Percentiles rank a stretch among this genome's conserved stretches.
Evolutionary conservation across 2,329 filamentous ascomycete genomes (phyloP).

Genomic region (Cladosporium sp.): DNA sequence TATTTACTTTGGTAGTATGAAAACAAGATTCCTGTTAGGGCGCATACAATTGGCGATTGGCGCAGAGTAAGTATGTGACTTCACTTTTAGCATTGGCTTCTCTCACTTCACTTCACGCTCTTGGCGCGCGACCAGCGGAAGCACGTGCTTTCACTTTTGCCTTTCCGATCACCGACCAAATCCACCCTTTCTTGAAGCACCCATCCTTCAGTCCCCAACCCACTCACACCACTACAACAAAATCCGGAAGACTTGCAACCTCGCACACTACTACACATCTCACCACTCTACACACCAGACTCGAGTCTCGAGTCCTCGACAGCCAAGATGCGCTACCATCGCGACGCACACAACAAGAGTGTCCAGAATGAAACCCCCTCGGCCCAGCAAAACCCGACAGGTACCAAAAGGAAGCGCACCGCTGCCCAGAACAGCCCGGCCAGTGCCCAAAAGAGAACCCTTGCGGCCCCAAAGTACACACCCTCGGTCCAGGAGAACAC

Average conservation of each 20-base stretch:
- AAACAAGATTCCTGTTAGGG: no score
- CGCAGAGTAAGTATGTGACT: no score
- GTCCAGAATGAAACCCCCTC: background rate
- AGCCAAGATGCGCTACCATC: background rate
- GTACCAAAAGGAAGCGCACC: no score
- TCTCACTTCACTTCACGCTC: background rate
- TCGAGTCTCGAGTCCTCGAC: background rate
- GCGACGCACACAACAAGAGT: background rate
- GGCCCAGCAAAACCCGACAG: no score
- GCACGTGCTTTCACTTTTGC: background rate
- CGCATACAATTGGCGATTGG: no score
- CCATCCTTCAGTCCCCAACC: background rate
- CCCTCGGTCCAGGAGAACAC: no score
- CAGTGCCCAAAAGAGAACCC: no score
- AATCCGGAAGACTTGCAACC: background rate
- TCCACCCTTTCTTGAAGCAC: background rate
- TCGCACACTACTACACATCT: background rate
- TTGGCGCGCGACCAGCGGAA: background rate
- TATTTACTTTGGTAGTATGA: background rate
- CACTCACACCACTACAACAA: background rate
- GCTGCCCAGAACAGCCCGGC: no score
- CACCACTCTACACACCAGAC: background rate
- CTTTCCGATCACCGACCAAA: no score
- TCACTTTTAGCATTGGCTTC: background rate
- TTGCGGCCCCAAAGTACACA: no score